phyloP scores from a whole-genome alignment of 228 moss, liverwort and hornwort species.

The Sphagnum fallax region DNA sequence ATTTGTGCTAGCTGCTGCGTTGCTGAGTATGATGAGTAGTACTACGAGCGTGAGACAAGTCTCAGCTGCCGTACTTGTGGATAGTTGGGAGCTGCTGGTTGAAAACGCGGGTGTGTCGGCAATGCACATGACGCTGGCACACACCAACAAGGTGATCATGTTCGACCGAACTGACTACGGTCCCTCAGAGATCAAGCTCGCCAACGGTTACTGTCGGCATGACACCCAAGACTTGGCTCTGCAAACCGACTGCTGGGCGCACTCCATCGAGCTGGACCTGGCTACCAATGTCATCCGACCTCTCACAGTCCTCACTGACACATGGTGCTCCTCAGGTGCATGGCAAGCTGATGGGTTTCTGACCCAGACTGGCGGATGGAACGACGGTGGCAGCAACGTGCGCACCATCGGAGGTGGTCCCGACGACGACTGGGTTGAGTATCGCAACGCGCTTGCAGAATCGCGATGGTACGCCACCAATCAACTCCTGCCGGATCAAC shows the following conservation, averaged over 20 bases:
- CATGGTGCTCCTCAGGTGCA: conserved; percentile 36
- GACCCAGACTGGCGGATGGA: conserved; percentile 30
- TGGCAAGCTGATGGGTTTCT: conserved; percentile 21
- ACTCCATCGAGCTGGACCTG: conserved; percentile 14
- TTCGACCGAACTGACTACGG: conserved; percentile 35
- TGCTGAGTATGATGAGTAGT: too few species aligned
- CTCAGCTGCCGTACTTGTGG: conserved; percentile 4
- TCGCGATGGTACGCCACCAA: conserved; percentile 49
- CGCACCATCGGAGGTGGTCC: conserved; percentile 32
- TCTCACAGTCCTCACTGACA: conserved; percentile 16
- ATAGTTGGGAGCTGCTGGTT: conserved; percentile 4
- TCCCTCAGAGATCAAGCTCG: conserved; percentile 3
- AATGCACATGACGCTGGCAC: conserved; percentile 17
- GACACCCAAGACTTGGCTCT: conserved; percentile 14
- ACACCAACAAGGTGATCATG: conserved; percentile 15
- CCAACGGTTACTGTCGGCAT: conserved; percentile 23
- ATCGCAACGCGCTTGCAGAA: conserved; percentile 13
- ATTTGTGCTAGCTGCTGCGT: too few species aligned
- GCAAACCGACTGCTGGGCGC: conserved; percentile 31
- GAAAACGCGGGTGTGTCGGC: conserved; percentile 18
- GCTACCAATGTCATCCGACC: conserved; percentile 11
- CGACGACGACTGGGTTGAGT: conserved; percentile 41
- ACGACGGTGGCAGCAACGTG: conserved; percentile 28
- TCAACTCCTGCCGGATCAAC: conserved; percentile 47
- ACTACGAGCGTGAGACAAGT: too few species aligned